These are phyloP conservation scores for Dichomitus squalens DNA, from an alignment of 1,284 basidiomycete species.

Conservation along the genomic window DNA sequence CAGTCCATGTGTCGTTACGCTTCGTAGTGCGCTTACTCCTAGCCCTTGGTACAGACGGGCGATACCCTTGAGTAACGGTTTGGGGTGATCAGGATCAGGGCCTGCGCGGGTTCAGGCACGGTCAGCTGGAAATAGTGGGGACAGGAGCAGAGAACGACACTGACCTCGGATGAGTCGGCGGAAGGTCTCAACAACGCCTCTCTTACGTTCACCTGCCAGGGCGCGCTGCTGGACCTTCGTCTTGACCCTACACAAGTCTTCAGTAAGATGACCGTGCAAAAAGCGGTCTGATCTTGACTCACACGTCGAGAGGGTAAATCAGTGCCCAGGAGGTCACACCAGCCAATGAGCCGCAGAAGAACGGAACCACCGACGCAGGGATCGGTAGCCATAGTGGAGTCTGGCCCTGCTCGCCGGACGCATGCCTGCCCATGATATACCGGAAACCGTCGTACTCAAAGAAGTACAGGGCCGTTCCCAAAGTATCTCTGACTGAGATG, in stretches of 20 bases:
- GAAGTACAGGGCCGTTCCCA: constrained; percentile 86
- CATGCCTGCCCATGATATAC: constrained; percentile 67
- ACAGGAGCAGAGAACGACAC: constrained; percentile 8
- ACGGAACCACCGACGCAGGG: constrained; percentile 76
- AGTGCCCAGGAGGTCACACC: constrained; percentile 84
- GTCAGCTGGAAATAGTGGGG: not conserved
- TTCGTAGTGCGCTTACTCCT: constrained; percentile 81
- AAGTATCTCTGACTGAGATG: constrained; percentile 70
- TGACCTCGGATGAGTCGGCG: constrained; percentile 74
- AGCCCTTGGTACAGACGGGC: constrained; percentile 82
- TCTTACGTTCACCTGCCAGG: constrained; percentile 72
- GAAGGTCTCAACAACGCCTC: constrained; percentile 74
- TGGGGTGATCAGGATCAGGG: constrained; percentile 71
- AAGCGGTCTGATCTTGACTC: constrained; percentile 32
- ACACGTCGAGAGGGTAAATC: constrained; percentile 87
- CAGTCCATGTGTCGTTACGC: constrained; percentile 81
- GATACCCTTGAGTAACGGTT: constrained; percentile 70
- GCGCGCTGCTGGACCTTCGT: constrained; percentile 91
- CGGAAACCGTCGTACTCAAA: constrained; percentile 87
- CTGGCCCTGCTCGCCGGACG: constrained; percentile 72
- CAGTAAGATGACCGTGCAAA: not conserved
- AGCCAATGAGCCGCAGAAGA: constrained; percentile 81
- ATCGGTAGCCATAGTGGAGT: constrained; percentile 81
- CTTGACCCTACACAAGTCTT: constrained; percentile 67
- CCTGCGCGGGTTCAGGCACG: constrained; percentile 44